Evolutionary conservation across 495 filamentous ascomycete species (phyloP).

Genomic region (Astrothelium subdiscretum): DNA sequence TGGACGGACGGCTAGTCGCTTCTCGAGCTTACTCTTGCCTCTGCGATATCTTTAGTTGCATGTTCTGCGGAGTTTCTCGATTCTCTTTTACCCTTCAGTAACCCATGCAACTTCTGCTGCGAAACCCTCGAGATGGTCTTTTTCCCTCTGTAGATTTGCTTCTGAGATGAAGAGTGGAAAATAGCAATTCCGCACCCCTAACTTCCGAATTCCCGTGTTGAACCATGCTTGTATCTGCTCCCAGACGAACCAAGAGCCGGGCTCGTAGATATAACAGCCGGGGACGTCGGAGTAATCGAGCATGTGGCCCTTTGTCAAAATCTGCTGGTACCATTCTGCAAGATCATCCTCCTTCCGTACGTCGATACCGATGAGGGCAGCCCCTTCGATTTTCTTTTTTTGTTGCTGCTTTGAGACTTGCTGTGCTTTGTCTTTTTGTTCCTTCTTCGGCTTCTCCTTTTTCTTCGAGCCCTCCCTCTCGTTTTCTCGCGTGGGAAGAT

Average conservation of each 20-base stretch:
- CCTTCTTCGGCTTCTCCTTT: conserved; percentile 10
- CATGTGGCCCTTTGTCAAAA: conserved; percentile 89
- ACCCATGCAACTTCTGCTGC: conserved; percentile 98
- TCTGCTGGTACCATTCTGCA: conserved; percentile 88
- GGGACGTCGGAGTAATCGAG: conserved; percentile 91
- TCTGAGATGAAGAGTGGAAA: conserved; percentile 91
- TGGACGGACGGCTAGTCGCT: conserved; percentile 89
- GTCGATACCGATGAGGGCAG: conserved; percentile 74
- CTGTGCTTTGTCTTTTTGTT: neutral
- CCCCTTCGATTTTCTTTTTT: conserved; percentile 46
- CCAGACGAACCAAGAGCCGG: conserved; percentile 82
- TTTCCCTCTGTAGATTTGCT: conserved; percentile 85
- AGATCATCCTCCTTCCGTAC: conserved; percentile 77
- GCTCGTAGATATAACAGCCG: conserved; percentile 81
- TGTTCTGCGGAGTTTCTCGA: conserved; percentile 17
- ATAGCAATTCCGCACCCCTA: conserved; percentile 88
- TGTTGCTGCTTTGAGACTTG: neutral
- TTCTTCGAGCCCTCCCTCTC: conserved; percentile 17
- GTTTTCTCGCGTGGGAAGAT: conserved; percentile 6
- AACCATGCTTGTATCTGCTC: conserved; percentile 86
- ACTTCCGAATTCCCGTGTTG: conserved; percentile 68
- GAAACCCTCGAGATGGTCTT: conserved; percentile 95
- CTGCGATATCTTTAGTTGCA: conserved; percentile 14
- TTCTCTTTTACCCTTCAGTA: conserved; percentile 61
- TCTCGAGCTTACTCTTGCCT: conserved; percentile 81